Evolutionary conservation across 2,329 filamentous ascomycete genomes (phyloP).

Genomic region (Alternaria sp.): DNA sequence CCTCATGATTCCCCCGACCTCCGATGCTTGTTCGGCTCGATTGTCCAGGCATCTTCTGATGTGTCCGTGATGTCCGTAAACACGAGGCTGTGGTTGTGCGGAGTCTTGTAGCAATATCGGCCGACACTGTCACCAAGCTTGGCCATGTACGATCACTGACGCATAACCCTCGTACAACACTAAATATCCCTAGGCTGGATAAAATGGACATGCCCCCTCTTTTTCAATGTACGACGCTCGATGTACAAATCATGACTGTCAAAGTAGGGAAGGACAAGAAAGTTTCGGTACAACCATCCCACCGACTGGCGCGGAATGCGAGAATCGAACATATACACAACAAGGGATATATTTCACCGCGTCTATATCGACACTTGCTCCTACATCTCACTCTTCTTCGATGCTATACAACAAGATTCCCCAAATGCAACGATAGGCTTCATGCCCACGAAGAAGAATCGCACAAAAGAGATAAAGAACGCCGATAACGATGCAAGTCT

Average conservation of each 20-base stretch:
- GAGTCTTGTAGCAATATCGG: background rate
- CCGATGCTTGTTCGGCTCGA: background rate
- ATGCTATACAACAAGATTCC: background rate
- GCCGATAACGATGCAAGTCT: slow-evolving; percentile 14
- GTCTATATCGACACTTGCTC: background rate
- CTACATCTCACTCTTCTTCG: background rate
- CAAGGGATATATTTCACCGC: background rate
- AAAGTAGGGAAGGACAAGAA: background rate
- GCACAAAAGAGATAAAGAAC: background rate
- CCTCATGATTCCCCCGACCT: background rate
- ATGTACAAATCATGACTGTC: background rate
- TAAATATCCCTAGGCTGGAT: background rate
- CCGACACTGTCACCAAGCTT: background rate
- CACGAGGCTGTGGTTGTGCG: background rate
- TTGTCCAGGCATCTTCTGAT: background rate
- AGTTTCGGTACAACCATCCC: background rate
- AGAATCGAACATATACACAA: background rate
- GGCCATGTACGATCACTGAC: background rate
- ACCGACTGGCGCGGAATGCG: background rate
- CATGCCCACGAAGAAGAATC: background rate
- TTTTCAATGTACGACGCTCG: background rate
- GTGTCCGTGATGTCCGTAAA: background rate
- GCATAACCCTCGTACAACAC: background rate
- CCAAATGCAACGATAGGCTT: background rate
- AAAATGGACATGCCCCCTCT: background rate